These are phyloP conservation scores for Nepenthes mirabilis DNA, from an alignment of 148 eudicot genomes.

Conservation along the genomic window DNA sequence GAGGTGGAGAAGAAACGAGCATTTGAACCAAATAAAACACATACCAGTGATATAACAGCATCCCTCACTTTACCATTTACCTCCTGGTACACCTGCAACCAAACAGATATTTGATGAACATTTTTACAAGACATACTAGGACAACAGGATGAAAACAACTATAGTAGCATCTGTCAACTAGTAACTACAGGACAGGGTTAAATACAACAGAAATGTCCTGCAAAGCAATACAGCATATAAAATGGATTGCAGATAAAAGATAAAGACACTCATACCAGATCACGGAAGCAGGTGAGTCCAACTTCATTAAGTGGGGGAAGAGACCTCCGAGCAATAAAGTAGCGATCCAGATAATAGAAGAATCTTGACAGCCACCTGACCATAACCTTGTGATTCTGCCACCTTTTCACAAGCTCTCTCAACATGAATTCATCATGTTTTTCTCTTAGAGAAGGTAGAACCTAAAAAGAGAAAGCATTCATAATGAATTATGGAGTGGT, in stretches of 20 bases:
- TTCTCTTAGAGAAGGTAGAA: slow-evolving; percentile 26
- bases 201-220: neutral
- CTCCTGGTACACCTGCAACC: slow-evolving; percentile 39
- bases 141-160: neutral
- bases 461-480: slow-evolving; percentile 8
- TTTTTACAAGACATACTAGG: neutral
- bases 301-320: slow-evolving; percentile 21
- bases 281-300: slow-evolving; percentile 26
- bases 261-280: slow-evolving; percentile 13
- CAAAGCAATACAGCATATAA: neutral
- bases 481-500: neutral
- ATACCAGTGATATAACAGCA: slow-evolving; percentile 53
- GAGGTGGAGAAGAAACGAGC: neutral
- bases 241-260: neutral
- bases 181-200: too few relatives aligned
- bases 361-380: slow-evolving; percentile 28
- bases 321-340: slow-evolving; percentile 16
- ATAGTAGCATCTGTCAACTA: too few relatives aligned
- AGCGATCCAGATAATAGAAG: slow-evolving; percentile 28
- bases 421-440: slow-evolving; percentile 32
- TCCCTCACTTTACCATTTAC: slow-evolving; percentile 35
- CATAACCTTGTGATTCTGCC: slow-evolving; percentile 36
- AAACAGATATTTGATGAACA: neutral
- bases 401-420: slow-evolving; percentile 25
- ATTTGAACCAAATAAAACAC: slow-evolving; percentile 7